Percentiles rank a stretch among this genome's conserved stretches.
Evolutionary conservation across 495 filamentous ascomycete species (phyloP).

Genomic region (Annulohypoxylon moriforme): DNA sequence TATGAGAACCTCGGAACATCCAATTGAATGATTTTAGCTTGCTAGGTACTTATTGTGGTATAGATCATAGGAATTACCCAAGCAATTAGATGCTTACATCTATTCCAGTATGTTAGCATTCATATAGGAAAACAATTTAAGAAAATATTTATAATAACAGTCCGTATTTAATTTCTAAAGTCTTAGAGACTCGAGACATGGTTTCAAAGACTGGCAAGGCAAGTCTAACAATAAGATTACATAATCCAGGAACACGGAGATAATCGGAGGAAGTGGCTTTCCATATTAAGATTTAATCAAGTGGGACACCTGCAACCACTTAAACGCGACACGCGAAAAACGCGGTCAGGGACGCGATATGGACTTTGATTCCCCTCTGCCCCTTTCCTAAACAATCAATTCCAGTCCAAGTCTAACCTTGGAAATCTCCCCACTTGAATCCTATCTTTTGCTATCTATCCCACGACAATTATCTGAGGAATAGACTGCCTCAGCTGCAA

Average conservation of each 20-base stretch:
- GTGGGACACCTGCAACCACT: slow-evolving; percentile 36
- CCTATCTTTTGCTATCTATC: background rate
- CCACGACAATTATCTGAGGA: background rate
- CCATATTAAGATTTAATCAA: slow-evolving; percentile 38
- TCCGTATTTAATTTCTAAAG: background rate
- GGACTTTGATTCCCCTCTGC: slow-evolving; percentile 35
- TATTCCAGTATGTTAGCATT: background rate
- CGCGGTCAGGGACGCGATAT: slow-evolving; percentile 44
- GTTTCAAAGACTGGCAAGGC: background rate
- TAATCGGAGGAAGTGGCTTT: slow-evolving; percentile 35
- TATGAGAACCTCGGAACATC: background rate
- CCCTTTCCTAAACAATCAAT: slow-evolving; percentile 29
- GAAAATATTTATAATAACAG: background rate
- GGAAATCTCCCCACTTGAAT: slow-evolving; percentile 10
- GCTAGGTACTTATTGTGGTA: too few species aligned
- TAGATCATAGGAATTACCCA: too few species aligned
- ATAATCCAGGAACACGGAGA: slow-evolving; percentile 27
- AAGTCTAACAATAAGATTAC: background rate
- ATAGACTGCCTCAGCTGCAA: background rate
- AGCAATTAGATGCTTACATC: background rate
- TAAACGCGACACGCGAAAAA: slow-evolving; percentile 38
- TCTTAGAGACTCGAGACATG: background rate
- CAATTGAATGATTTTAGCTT: too few species aligned
- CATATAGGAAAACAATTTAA: background rate
- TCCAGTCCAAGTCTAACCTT: slow-evolving; percentile 1